Base-by-base conservation (phyloP, 805 yeast genomes). In the Candida stauntonica region DNA sequence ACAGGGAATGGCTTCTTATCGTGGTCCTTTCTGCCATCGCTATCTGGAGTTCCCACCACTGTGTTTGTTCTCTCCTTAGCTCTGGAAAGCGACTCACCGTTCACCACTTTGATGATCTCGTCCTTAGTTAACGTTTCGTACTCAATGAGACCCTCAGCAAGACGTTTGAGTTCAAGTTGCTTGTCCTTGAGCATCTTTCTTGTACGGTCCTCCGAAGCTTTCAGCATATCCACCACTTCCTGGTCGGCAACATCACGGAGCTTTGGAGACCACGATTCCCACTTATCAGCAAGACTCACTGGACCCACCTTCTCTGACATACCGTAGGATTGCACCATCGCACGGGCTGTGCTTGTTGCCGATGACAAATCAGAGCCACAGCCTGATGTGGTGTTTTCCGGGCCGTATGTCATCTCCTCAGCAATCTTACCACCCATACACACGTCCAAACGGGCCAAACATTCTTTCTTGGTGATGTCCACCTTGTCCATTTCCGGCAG, bases 341-440 rank as follows among this genome's bases (percentile, higher is more conserved):
- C 94, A 55, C 96, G 74, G 2, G 99, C 99, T 41, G 87, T 88
- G 40, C 77, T 72, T 0, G 99, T 93, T 14, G 99, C 99, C 51
- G 74, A 79, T 44, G 82, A 75, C 54, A 93, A 75, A 62, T 93
- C 99, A 8, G 93, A 81, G 1, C 95, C 83, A 66, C 98, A 93
- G 7, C 99, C 99, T 53, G 91, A 78, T 3, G 98, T 91, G 11
- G 93, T 95, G 58, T 89, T 86, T 39, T 86, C 96, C 32, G 80
- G 74, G 2, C 99, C 99, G 57, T 86, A 86, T 35, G 85, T 73
- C 71, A 86, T 69, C 59, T 91, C 97, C 68, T 93, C 99, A 21
- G 99, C 99, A 42, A 88, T 80, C 61, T 89, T 89, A 47, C 99
- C 99, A 44, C 99, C 99, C 99, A 93, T 93, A 60, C 96, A 88